Evolutionary conservation across 2,329 filamentous ascomycete species (phyloP), one percentile per base, ranked within the genome.

Genomic region (Cadophora luteo-olivacea): DNA sequence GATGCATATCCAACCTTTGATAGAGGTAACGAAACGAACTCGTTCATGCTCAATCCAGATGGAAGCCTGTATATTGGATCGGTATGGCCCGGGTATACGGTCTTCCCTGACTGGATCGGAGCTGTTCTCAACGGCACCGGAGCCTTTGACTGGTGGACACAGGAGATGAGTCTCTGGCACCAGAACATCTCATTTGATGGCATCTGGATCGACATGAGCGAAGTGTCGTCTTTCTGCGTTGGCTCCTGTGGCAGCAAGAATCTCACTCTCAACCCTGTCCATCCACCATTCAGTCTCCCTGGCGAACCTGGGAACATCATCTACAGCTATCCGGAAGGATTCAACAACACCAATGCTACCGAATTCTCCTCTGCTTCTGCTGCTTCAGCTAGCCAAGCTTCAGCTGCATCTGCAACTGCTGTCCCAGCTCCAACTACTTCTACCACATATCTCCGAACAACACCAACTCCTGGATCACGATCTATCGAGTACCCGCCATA

Each of bases 401-500:
- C 70, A 11, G 61, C 68, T 41, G 63, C 51, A n/a, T 82, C 80
- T 54, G 82, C 77, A 61, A 80, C 76, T 60, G 61, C 75, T 1
- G 68, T 79, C 1, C 68, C 73, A 11, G 60, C 77, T 5, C 70
- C 78, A 1, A 54, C 76, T 0, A 68, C 77, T 4, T 74, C 79
- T 0, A 77, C 80, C 0, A 79, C 81, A 0, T 90, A 88, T 73
- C 77, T 88, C 61, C 84, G 85, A 4, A 88, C 86, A 0, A 89
- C 83, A 0, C 87, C 89, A 1, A 91, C 88, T 0, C 82, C 86
- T 0, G 90, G 89, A 1, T 81, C 83, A 14, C 86, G 92, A 24
- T 85, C 94, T 74, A 80, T 95, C 67, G 88, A 93, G 74, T 84
- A 89, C 73, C 92, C 92, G 25, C 91, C 92, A 2, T 96, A 95